Evolutionary conservation across 169 alveolate genomes (phyloP), one percentile per base, ranked within the genome.

Genomic region (Plasmodium knowlesi): DNA sequence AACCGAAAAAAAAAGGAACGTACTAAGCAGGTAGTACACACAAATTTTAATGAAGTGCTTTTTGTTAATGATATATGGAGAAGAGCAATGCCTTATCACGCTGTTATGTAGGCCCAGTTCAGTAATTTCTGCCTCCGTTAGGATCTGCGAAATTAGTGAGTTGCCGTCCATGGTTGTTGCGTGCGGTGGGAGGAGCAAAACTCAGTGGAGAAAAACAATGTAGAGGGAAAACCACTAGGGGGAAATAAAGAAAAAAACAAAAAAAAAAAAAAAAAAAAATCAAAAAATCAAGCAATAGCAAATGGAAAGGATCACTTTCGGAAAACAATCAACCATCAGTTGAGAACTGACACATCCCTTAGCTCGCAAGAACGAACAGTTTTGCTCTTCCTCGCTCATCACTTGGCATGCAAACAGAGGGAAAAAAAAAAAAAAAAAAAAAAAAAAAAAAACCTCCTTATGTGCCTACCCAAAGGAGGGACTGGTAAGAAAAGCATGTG

Each of bases 121-220:
- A 16, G 72, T 37, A 12, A 89, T 89, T 89, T 89, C 94, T 3
- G 94, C 74, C 57, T 89, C 94, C 10, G 94, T 89, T 12, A 89
- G 43, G 32, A 89, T 79, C 82, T 89, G 73, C 10, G 94, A 89
- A 30, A 89, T 79, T 37, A 89, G 39, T 6, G 94, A 89, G 34
- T 79, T 28, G 22, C 32, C 72, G 90, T 71, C 79, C 71, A 43
- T 85, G 41, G 76, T 67, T 67, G 74, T 25, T 2, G 41, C 37
- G 2, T 0, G 16, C 41, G 16, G 14, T 0, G 76, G 37, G 74
- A 16, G 12, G 28, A 5, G 12, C 14, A 4, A n/a, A 8, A 1
- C 10, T 61, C 28, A 3, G 19, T 19, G 72, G 28, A n/a, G 9
- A 19, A n/a, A 1, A 19, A 30, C 19, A 57, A 57, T n/a, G 30